phyloP scores from a whole-genome alignment of 495 filamentous ascomycete species.

The Daldinia concentrica region DNA sequence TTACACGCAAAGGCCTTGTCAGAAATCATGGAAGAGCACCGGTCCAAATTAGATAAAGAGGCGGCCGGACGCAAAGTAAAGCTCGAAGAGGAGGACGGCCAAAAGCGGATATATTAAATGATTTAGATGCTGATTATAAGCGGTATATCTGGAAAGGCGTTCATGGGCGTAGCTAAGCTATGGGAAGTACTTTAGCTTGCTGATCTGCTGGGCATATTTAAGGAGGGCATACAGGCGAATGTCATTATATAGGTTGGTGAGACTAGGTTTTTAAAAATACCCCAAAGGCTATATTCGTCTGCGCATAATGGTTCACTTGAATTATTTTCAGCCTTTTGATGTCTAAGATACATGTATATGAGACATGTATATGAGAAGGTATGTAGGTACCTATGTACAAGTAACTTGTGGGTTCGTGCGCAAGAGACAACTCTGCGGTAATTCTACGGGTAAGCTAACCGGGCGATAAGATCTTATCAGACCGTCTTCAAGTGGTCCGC shows the following conservation, averaged over 20 bases:
- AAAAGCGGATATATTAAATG: constrained; percentile 10
- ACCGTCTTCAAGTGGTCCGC: not conserved
- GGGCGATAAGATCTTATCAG: constrained; percentile 12
- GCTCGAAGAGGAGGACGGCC: constrained; percentile 13
- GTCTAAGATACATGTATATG: no score
- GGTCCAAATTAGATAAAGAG: constrained; percentile 26
- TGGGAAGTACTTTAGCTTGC: constrained; percentile 6
- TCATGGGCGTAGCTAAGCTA: constrained; percentile 19
- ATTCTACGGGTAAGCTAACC: constrained; percentile 18
- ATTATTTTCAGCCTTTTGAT: no score
- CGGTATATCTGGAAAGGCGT: constrained; percentile 23
- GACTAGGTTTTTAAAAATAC: constrained; percentile 12
- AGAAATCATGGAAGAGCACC: constrained; percentile 48
- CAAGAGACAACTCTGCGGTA: constrained; percentile 2
- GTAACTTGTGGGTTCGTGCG: not conserved
- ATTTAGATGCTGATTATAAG: constrained; percentile 1
- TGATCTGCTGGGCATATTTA: constrained; percentile 13
- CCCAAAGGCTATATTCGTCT: not conserved
- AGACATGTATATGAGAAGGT: no score
- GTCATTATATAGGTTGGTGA: constrained; percentile 15
- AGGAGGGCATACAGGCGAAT: constrained; percentile 9
- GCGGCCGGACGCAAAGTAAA: constrained; percentile 6
- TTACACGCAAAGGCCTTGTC: constrained; percentile 51
- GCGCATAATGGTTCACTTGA: not conserved
- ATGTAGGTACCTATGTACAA: not conserved